Conservation (phyloP, 176 grass and related monocot species). For the Tillandsia fasciculata region DNA sequence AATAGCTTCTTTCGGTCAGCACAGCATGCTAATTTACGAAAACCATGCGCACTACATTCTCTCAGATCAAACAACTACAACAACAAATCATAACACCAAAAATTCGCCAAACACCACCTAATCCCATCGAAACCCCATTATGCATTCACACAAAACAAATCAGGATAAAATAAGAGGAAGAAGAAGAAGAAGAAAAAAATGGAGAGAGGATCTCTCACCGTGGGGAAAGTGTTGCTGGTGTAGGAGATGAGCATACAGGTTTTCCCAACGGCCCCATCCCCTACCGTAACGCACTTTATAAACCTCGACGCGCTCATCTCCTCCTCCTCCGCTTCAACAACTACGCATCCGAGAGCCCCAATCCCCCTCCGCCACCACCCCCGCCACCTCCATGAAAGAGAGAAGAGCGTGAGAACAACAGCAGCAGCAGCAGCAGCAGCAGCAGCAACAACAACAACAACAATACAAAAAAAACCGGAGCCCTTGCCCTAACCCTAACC, state of each 20-base stretch:
- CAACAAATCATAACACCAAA: background rate
- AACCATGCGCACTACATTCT: background rate
- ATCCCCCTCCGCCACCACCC: background rate
- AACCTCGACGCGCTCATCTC: conserved; percentile 45
- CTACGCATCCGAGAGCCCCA: conserved; percentile 8
- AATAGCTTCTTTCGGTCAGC: background rate
- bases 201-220: background rate
- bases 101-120: background rate
- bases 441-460: background rate
- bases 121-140: background rate
- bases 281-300: conserved; percentile 44
- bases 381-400: background rate
- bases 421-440: too few species aligned
- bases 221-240: conserved; percentile 40
- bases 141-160: background rate
- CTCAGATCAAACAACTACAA: background rate
- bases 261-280: conserved; percentile 36
- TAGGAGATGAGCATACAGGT: conserved; percentile 48
- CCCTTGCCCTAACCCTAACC: conserved; percentile 1
- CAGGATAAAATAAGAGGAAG: background rate
- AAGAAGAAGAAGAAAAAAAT: background rate
- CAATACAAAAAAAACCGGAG: background rate
- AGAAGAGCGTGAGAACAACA: too few species aligned
- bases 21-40: background rate
- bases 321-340: conserved; percentile 2